Evolutionary conservation across 768 basidiomycete genomes (phyloP), one percentile per base, ranked within the genome.

Genomic region (Pleurotus djamor): DNA sequence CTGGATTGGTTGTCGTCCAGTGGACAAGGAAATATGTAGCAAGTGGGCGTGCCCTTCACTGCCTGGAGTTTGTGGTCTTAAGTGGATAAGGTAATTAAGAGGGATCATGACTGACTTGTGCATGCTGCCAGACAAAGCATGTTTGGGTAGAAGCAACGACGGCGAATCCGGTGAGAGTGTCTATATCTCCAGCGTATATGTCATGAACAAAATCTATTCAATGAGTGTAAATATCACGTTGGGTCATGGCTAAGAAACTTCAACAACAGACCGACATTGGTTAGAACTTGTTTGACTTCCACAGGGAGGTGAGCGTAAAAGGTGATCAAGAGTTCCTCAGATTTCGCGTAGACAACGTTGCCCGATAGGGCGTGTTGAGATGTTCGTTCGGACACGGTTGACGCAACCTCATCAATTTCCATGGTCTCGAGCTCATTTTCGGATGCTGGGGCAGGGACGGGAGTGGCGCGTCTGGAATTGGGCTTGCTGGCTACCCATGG

Each of bases 71-170:
- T 10, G 35, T 49, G 14, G 44, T 33, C 48, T 49, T 54, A 36
- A 54, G 41, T 56, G 32, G 61, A 61, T 60, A n/a, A 33, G 10
- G n/a, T 13, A 32, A 33, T 7, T 21, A 16, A 35, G 17, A 48
- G 34, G 21, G 9, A 45, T 56, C 9, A 54, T 33, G 14, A 67
- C 74, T 57, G 62, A 83, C 87, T 71, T 89, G 86, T 45, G 86
- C 81, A 74, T 92, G 88, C 61, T 90, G 88, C 91, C 91, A 93
- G 49, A 92, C 87, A 71, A 90, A 92, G 69, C 89, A 92, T 7
- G 88, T 90, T 66, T 83, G 82, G 5, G 77, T 73, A 28, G 91
- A 91, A 14, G 84, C 83, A 21, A 91, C 83, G 41, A 92, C 80
- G 9, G 90, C 84, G 67, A 89, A 92, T 5, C 89, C 89, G 7